These are phyloP conservation scores for Nitzschia inconspicua DNA, from an alignment of 108 stramenopile species.

Conservation along the genomic window DNA sequence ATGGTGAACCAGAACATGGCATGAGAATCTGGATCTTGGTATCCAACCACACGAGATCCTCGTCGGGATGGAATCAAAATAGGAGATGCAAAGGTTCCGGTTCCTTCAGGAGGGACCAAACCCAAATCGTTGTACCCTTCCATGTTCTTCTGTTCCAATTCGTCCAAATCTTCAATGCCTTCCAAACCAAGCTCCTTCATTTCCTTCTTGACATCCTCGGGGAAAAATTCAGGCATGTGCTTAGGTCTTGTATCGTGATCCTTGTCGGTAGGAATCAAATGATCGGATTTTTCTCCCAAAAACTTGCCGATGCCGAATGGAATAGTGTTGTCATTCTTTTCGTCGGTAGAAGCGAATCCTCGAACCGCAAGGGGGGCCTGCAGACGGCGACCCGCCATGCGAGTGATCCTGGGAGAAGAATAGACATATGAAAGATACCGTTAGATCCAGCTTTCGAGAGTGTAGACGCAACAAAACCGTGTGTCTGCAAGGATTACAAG, in stretches of 20 bases:
- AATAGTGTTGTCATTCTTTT: slow-evolving; percentile 26
- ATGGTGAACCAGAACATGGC: slow-evolving; percentile 94
- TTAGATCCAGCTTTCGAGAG: background rate
- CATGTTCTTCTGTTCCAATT: slow-evolving; percentile 81
- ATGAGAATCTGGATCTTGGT: slow-evolving; percentile 79
- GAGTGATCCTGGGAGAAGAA: slow-evolving; percentile 16
- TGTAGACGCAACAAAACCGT: slow-evolving; percentile 1
- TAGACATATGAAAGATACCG: background rate
- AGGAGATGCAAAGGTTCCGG: slow-evolving; percentile 79
- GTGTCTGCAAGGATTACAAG: background rate
- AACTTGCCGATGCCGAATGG: slow-evolving; percentile 84
- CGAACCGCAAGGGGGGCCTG: slow-evolving; percentile 15
- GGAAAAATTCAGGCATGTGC: slow-evolving; percentile 70
- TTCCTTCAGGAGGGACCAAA: slow-evolving; percentile 83
- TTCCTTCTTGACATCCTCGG: slow-evolving; percentile 74
- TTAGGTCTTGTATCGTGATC: slow-evolving; percentile 58
- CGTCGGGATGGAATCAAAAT: slow-evolving; percentile 83
- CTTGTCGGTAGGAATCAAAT: slow-evolving; percentile 78
- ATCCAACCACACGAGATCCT: slow-evolving; percentile 81
- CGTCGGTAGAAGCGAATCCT: slow-evolving; percentile 14
- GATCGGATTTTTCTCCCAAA: slow-evolving; percentile 78
- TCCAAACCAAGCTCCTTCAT: slow-evolving; percentile 84
- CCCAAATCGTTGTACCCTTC: slow-evolving; percentile 88
- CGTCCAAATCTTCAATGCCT: slow-evolving; percentile 80
- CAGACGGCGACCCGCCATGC: slow-evolving; percentile 28